These are phyloP conservation scores for Xylariaceae sp. DNA, from an alignment of 2,329 filamentous ascomycete genomes.

Conservation along the genomic window DNA sequence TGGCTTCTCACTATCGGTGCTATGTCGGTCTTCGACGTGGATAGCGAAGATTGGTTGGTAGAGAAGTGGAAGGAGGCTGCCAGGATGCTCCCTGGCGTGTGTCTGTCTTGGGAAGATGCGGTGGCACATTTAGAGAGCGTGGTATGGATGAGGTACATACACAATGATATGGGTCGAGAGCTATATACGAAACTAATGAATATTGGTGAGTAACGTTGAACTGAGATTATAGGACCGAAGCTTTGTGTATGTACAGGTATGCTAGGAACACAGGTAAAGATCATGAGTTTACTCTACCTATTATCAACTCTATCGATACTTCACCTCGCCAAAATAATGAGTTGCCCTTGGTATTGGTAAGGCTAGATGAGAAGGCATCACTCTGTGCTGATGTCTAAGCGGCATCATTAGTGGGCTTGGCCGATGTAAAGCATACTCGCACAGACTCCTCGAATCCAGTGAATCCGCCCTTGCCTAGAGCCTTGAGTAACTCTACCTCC, in stretches of 20 bases:
- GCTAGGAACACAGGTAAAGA: too few relatives aligned
- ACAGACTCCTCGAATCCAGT: neutral
- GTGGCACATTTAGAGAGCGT: conserved; percentile 1
- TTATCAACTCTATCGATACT: too few relatives aligned
- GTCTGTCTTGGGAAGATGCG: neutral
- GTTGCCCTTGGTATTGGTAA: too few relatives aligned
- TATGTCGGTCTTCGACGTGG: neutral
- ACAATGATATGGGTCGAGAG: neutral
- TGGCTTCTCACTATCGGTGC: conserved; percentile 1
- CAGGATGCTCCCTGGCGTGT: neutral
- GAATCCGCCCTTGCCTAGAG: neutral
- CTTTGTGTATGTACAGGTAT: too few relatives aligned
- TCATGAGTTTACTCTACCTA: too few relatives aligned
- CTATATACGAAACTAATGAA: neutral
- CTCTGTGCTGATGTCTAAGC: too few relatives aligned
- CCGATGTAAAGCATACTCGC: neutral
- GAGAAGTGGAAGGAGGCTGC: neutral
- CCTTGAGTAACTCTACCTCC: neutral
- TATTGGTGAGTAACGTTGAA: neutral
- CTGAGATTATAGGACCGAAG: too few relatives aligned
- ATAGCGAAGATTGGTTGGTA: neutral
- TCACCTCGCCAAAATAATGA: too few relatives aligned
- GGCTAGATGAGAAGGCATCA: too few relatives aligned
- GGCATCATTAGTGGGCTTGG: too few relatives aligned
- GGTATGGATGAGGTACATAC: neutral